phyloP scores from a whole-genome alignment of 192 early-diverging fungal genomes.

The Dissophora ornata region DNA sequence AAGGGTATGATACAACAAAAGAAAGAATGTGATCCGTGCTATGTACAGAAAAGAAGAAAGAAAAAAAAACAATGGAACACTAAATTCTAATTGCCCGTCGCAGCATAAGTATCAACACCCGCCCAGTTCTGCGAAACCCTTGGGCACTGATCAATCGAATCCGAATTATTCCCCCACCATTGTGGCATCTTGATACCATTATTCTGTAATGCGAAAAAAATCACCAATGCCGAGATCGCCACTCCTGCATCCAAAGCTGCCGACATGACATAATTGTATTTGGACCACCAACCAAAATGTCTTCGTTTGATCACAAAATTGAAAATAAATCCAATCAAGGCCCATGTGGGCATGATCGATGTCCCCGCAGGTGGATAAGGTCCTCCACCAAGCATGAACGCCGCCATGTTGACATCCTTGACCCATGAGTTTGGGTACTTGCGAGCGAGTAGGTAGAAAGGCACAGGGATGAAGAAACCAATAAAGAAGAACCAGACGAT shows the following conservation, averaged over 20 bases:
- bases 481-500: constrained; percentile 68
- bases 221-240: constrained; percentile 53
- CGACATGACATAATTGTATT: constrained; percentile 67
- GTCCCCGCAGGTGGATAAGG: constrained; percentile 72
- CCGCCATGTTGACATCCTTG: constrained; percentile 74
- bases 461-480: constrained; percentile 77
- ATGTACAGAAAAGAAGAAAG: too few species aligned
- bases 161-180: constrained; percentile 66
- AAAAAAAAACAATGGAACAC: too few species aligned
- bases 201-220: constrained; percentile 64
- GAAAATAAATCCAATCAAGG: constrained; percentile 71
- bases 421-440: constrained; percentile 77
- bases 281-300: constrained; percentile 71
- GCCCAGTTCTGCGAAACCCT: constrained; percentile 55
- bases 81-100: too few species aligned
- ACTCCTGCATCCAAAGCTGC: constrained; percentile 64
- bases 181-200: constrained; percentile 58
- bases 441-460: constrained; percentile 71
- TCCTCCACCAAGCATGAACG: constrained; percentile 71
- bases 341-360: constrained; percentile 60
- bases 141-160: constrained; percentile 65
- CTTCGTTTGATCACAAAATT: constrained; percentile 78
- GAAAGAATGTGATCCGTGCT: too few species aligned
- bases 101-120: constrained; percentile 60
- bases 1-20: too few species aligned